Evolutionary conservation across 805 yeast species (phyloP), one percentile per base, ranked within the genome.

Genomic region (Cyberlindnera nakhonratchasimensis): DNA sequence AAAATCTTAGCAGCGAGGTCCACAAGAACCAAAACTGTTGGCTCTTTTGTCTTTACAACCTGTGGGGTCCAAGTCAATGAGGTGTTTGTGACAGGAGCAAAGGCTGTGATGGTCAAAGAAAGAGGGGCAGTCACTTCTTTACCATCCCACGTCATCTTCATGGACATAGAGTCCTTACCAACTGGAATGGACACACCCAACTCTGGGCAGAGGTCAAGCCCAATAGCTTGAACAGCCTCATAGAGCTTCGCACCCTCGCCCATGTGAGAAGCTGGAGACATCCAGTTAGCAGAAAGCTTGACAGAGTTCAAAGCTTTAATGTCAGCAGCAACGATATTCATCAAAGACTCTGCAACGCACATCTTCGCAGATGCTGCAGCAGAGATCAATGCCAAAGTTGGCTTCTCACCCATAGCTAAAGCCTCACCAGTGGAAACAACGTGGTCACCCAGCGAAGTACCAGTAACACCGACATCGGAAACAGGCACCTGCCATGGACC

Each of bases 401-500:
- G 99, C 59, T 85, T 83, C 69, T 93, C 99, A 52, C 99, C 99
- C 88, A 89, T 82, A 2, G 98, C 90, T 68, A 93, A 69, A 8
- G 98, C 96, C 70, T 93, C 99, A 72, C 99, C 99, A n/a, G 95
- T 82, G 4, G 67, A 52, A 48, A 82, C 64, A 39, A 84, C 62
- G 6, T 74, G 71, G 39, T 80, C 84, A 59, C 96, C 96, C 39
- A 88, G 72, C 2, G 96, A 85, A 0, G 97, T 82, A 46, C 85
- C 84, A 19, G 98, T 90, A 40, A 93, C 96, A 68, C 96, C 98
- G 42, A 90, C 97, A 62, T 93, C 98, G 14, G 98, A 93, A 24
- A 93, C 98, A 37, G 99, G 99, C 9, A 86, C 93, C 72, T 93
- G 99, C 98, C 98, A 93, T 61, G 98, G 98, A 29, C 99, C 99